A percentile compares a stretch with the other conserved stretches of the same genome.
phyloP scores from a whole-genome alignment of 176 grass and related monocot species.

The Bonia amplexicaulis region DNA sequence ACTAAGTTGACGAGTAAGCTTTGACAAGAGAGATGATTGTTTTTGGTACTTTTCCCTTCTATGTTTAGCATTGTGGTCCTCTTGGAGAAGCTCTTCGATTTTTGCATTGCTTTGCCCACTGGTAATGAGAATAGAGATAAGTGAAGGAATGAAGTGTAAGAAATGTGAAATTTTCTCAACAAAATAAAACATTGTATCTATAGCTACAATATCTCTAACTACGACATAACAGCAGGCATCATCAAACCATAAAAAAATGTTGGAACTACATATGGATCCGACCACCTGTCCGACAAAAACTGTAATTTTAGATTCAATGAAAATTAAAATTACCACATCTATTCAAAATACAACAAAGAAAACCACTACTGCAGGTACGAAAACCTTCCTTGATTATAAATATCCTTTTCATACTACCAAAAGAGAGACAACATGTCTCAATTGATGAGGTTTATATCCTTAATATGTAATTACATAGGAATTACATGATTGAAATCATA shows the following conservation, averaged over 20 bases:
- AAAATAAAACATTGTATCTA: neutral
- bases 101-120: conserved; percentile 75
- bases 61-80: conserved; percentile 85
- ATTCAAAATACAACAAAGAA: neutral
- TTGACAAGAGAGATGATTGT: conserved; percentile 84
- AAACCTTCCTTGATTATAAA: neutral
- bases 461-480: neutral
- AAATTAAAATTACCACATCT: neutral
- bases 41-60: conserved; percentile 81
- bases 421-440: neutral
- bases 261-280: neutral
- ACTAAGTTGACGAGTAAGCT: conserved; percentile 86
- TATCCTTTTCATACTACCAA: neutral
- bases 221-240: neutral
- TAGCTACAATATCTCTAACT: neutral
- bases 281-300: neutral
- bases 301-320: neutral
- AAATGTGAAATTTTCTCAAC: neutral
- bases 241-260: neutral
- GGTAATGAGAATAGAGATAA: conserved; percentile 24
- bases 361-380: neutral
- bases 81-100: conserved; percentile 90
- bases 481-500: neutral
- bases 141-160: neutral
- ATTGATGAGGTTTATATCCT: neutral